Evolutionary conservation across 805 yeast genomes (phyloP), one percentile per base, ranked within the genome.

Genomic region (Clavispora carvajalis): DNA sequence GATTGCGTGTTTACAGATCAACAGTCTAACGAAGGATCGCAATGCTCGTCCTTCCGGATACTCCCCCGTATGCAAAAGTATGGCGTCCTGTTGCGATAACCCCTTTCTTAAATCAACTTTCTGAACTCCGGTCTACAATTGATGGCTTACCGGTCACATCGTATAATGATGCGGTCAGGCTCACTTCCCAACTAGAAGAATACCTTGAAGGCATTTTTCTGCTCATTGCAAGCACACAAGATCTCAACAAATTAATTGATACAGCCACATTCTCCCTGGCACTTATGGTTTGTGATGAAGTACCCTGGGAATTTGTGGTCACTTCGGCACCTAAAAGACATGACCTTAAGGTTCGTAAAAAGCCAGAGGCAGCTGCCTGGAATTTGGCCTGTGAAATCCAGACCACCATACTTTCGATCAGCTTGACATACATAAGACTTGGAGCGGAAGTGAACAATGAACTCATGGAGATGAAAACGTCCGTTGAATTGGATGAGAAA

Each of bases 391-490:
- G 58, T 29, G 74, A 69, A 41, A 44, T 67, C 8, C 60, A 60
- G 35, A 44, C 55, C 10, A 44, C 52, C 2, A 22, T 61, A 1
- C 36, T 59, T 0, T 44, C 71, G 0, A 43, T 55, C 6, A 43
- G 65, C 0, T 54, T 66, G 22, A 42, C 55, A 9, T 67, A 67
- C 41, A 53, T 55, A 8, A 44, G 53, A 25, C 50, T 69, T 5
- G 73, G 69, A 1, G 59, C 69, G 9, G 66, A 65, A 34, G 45
- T 65, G 34, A 53, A 58, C 12, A 60, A 62, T 43, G 69, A 63
- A 19, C 44, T 67, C 22, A 62, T 69, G n/a, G 69, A 62, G 16
- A 34, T 34, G 10, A 51, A 51, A 8, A 34, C 48, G 12, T 33
- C 36, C 7, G 42, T 26, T 1, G 48, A 49, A 3, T 33, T 36